phyloP scores from a whole-genome alignment of 106 monocot genomes.

The Cymbidium sinense region DNA sequence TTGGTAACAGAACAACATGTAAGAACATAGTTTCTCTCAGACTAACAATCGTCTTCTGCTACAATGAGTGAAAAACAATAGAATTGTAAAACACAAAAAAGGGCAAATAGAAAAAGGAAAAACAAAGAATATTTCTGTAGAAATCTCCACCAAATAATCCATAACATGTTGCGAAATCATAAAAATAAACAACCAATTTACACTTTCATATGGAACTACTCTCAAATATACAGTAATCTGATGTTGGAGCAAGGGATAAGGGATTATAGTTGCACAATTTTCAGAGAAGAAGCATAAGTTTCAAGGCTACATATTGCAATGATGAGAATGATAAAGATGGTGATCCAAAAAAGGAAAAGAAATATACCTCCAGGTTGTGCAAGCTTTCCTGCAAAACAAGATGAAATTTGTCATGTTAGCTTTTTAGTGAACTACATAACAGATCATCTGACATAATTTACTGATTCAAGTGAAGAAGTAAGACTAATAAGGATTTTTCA shows the following conservation, averaged over 20 bases:
- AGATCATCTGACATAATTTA: background rate
- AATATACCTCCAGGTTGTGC: conserved; percentile 77
- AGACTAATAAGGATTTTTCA: conserved; percentile 2
- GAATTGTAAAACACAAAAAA: background rate
- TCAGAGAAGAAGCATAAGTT: background rate
- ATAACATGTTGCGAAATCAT: background rate
- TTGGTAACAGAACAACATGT: background rate
- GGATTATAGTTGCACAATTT: background rate
- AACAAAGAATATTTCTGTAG: background rate
- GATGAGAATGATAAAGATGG: too few species aligned
- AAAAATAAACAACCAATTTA: background rate
- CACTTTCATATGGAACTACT: background rate
- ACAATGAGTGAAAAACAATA: background rate
- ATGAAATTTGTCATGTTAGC: background rate
- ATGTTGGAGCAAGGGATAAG: background rate
- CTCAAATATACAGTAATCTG: background rate
- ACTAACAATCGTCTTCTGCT: background rate
- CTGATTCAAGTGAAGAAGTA: background rate
- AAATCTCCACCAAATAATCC: background rate
- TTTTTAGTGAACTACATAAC: background rate
- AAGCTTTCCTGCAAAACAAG: conserved; percentile 73
- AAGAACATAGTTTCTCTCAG: background rate
- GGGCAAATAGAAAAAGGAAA: background rate
- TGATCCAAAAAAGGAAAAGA: background rate
- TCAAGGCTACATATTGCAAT: background rate